Conservation (phyloP, 768 basidiomycete species). For the Lactifluus subvellereus region DNA sequence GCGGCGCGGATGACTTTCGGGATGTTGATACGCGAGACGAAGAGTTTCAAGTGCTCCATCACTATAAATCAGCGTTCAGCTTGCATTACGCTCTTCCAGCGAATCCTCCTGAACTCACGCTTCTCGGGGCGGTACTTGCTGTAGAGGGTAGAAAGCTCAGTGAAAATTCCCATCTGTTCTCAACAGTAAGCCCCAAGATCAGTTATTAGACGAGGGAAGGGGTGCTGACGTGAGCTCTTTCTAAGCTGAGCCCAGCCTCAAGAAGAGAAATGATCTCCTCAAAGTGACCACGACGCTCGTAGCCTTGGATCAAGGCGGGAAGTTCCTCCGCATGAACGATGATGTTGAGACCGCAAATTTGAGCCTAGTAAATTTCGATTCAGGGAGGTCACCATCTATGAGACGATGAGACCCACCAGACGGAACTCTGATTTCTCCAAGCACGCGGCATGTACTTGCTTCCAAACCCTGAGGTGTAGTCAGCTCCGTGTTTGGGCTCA, state of each 20-base stretch:
- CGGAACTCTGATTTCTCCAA: constrained; percentile 97
- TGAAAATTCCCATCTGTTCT: constrained; percentile 89
- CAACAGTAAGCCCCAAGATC: constrained; percentile 13
- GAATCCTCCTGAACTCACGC: constrained; percentile 45
- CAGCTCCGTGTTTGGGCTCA: constrained; percentile 13
- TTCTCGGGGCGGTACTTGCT: constrained; percentile 95
- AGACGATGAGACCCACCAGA: constrained; percentile 42
- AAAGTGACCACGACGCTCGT: constrained; percentile 89
- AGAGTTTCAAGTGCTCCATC: constrained; percentile 98
- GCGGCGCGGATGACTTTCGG: constrained; percentile 98
- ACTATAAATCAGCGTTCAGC: constrained; percentile 42
- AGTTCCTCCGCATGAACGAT: constrained; percentile 94
- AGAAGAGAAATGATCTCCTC: constrained; percentile 88
- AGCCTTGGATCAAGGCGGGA: constrained; percentile 64
- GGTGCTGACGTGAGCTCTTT: constrained; percentile 77
- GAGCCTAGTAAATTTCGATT: constrained; percentile 48
- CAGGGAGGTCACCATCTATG: background rate
- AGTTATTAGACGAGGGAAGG: background rate
- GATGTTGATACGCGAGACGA: constrained; percentile 94
- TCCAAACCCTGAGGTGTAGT: constrained; percentile 76
- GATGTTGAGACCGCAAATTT: constrained; percentile 98
- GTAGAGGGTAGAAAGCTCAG: constrained; percentile 84
- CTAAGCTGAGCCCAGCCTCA: constrained; percentile 93
- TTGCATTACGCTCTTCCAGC: background rate
- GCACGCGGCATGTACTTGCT: constrained; percentile 98